A percentile compares a stretch with the other conserved stretches of the same genome.
These are phyloP conservation scores for Phytophthora hibernalis DNA, from an alignment of 352 stramenopile genomes.

Conservation along the genomic window DNA sequence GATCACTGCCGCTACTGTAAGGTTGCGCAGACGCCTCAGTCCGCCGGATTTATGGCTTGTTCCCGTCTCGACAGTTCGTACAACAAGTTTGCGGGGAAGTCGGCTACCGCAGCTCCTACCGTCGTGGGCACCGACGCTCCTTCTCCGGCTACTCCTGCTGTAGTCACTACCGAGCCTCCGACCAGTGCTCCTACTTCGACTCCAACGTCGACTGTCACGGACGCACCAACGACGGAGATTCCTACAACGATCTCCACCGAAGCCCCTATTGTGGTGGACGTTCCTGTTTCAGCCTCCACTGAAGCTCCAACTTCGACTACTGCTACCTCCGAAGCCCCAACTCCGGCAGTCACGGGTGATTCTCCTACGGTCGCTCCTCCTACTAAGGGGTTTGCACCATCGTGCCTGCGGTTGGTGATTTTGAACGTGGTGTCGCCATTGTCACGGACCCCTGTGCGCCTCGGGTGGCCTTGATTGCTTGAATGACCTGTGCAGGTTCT, in stretches of 20 bases:
- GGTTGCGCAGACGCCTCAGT: conserved; percentile 35
- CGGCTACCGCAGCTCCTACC: neutral
- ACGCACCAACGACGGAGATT: neutral
- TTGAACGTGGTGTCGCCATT: conserved; percentile 34
- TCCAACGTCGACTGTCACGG: neutral
- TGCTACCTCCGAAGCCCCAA: neutral
- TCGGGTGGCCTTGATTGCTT: conserved; percentile 44
- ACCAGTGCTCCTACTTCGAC: neutral
- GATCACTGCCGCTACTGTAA: conserved; percentile 52
- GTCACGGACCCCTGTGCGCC: conserved; percentile 35
- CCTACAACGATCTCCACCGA: neutral
- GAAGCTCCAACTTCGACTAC: neutral
- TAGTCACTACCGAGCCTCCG: neutral
- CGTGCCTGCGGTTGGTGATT: conserved; percentile 32
- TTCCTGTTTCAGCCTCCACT: neutral
- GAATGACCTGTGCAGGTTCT: conserved; percentile 42
- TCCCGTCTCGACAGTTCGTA: conserved; percentile 27
- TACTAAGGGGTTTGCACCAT: conserved; percentile 5
- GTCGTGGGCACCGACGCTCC: neutral
- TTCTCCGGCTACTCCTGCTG: neutral
- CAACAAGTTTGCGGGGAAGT: neutral
- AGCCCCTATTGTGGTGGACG: neutral
- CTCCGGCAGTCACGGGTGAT: neutral
- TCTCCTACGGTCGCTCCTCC: conserved; percentile 2
- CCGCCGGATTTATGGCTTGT: conserved; percentile 27